Evolutionary conservation across 345 rosid genomes (phyloP), one percentile per base, ranked within the genome.

Genomic region (Rhodamnia rubescens): DNA sequence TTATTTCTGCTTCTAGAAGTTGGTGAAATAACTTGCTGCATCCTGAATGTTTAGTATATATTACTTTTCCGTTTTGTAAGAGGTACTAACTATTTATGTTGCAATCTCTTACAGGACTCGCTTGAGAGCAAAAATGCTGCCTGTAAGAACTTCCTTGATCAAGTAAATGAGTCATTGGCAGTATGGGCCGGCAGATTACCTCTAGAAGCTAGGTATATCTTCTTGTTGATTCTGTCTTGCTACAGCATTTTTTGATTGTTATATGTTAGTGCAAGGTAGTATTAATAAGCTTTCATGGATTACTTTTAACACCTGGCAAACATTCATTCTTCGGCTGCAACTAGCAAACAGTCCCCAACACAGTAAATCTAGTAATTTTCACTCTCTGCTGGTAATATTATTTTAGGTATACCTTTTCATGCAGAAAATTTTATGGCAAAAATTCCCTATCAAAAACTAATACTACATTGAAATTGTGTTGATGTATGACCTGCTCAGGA

Each of bases 131-230:
- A 87, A 90, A 94, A 90, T 90, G 91, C 94, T 82, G 89, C 89
- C 26, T 96, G 95, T 88, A 87, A 87, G 82, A 93, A 89, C 58
- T 95, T 97, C 88, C 89, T 96, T 18, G 88, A 89, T 75, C 90
- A 90, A 84, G 89, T 96, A 85, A 93, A 91, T 8, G 93, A 93
- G 83, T 96, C 99, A 82, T 87, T 91, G 90, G 92, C 90, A 55
- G 95, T 92, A 87, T 93, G 96, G 92, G 93, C 90, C 29, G 90
- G 90, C 86, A 92, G 91, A 85, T 88, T 97, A 86, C 95, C 95
- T 24, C 85, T 91, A 75, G 94, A 95, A 90, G 95, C 97, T 44
- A 95, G 96, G 99, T 96, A 94, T 85, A 18, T 83, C 56, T 20
- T 9, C 24, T 40, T n/a, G 59, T 42, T 47, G 51, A 18, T 29